Base-by-base conservation (phyloP, 2,329 filamentous ascomycete genomes). In the Trichoderma sp. region DNA sequence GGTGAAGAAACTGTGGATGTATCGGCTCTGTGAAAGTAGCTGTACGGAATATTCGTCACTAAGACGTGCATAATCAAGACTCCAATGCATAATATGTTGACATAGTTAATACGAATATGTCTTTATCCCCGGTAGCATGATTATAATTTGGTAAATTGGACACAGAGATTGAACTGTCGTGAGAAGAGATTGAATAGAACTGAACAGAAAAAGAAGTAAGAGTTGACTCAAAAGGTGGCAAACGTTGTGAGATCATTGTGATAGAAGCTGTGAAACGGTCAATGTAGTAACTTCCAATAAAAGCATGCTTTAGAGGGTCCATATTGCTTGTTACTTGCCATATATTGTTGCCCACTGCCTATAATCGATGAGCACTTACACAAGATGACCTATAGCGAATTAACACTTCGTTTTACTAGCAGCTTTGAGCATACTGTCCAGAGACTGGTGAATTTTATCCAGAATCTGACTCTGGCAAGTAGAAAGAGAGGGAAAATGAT, bases 271-370 rank as follows among this genome's bases (percentile, higher is more conserved):
- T 23, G 2, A 20, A 50, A 50, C 9, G 1, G 9, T 12, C 1
- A 13, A 50, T 0, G 0, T 12, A 6, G 2, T 23, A 20, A 1
- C 43, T 6, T 6, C 4, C 1, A 4, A 3, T 5, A 23, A 23
- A 13, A 50, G 12, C 3, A 50, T 23, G 1, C 8, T 23, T 20
- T 12, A 50, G n/a, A 13, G 6, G 43, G 9, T 36, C 4, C 1
- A 50, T 23, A n/a, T 50, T 50, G n/a, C 9, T 20, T 23, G n/a
- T 1, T 50, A 20, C n/a, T 50, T 23, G 43, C 43, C 13, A 20
- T 23, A 20, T 0, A 23, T 23, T 20, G 43, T 50, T 50, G 4
- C n/a, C 43, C 43, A 50, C 9, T 50, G n/a, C 4, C n/a, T 0
- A 11, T 20, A 23, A 6, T 50, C 13, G n/a, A 20, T 2, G 2